phyloP scores from a whole-genome alignment of 2,329 filamentous ascomycete genomes.

The Neopestalotiopsis clavispora region DNA sequence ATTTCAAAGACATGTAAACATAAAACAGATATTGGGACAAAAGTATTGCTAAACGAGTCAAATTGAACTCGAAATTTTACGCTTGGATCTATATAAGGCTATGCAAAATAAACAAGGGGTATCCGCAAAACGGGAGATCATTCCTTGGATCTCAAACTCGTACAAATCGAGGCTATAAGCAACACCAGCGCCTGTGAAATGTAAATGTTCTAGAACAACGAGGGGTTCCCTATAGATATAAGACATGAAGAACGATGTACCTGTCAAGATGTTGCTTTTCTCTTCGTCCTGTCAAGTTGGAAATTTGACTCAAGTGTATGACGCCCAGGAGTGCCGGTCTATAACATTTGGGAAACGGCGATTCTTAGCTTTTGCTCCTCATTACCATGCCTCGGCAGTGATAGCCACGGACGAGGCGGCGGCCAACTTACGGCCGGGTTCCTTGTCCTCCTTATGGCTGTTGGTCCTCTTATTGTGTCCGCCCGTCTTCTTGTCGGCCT shows the following conservation, averaged over 20 bases:
- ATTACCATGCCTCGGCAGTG: conserved; percentile 4
- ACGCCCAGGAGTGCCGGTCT: conserved; percentile 9
- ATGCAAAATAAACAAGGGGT: conserved; percentile 1
- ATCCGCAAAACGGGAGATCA: neutral
- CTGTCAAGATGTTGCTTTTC: too few species aligned
- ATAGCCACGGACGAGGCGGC: neutral
- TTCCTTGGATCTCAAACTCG: neutral
- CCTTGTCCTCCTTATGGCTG: neutral
- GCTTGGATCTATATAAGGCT: neutral
- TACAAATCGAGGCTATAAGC: neutral
- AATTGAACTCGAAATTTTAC: neutral
- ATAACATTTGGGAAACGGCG: too few species aligned
- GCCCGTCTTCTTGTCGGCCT: neutral
- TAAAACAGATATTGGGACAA: neutral
- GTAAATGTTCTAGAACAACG: neutral
- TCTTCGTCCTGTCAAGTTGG: too few species aligned
- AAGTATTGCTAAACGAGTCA: neutral
- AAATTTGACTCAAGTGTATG: neutral
- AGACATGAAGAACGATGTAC: too few species aligned
- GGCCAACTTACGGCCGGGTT: conserved; percentile 11
- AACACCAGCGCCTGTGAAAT: neutral
- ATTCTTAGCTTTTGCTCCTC: neutral
- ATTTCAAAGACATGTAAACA: too few species aligned
- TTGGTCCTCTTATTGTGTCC: neutral
- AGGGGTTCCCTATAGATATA: neutral